Conservation (phyloP, 441 rosid genomes). For the Isatis lusitanica region DNA sequence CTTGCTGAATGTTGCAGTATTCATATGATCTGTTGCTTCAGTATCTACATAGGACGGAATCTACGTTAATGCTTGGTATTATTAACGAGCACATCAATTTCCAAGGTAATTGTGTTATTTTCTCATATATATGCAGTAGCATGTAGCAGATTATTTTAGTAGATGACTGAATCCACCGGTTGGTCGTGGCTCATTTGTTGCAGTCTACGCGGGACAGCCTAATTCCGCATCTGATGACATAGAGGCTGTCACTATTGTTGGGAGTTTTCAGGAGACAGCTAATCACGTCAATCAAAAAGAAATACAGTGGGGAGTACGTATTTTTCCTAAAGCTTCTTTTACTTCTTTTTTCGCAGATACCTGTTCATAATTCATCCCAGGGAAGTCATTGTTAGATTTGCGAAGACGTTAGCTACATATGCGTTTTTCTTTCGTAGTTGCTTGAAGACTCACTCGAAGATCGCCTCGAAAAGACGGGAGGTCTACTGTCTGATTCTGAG, state of each 20-base stretch:
- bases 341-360: neutral
- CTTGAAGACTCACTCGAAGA: slow-evolving; percentile 96
- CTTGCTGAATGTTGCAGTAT: slow-evolving; percentile 58
- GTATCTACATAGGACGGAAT: slow-evolving; percentile 78
- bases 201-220: slow-evolving; percentile 96
- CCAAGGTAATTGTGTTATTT: slow-evolving; percentile 55
- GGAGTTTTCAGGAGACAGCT: slow-evolving; percentile 75
- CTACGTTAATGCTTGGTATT: slow-evolving; percentile 85
- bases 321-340: neutral
- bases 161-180: slow-evolving; percentile 4
- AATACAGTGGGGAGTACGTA: slow-evolving; percentile 95
- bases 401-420: neutral
- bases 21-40: slow-evolving; percentile 92
- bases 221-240: slow-evolving; percentile 78
- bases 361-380: neutral
- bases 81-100: slow-evolving; percentile 89
- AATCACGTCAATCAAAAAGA: slow-evolving; percentile 82
- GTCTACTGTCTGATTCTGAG: slow-evolving; percentile 77
- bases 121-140: slow-evolving; percentile 17
- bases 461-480: slow-evolving; percentile 79
- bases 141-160: neutral
- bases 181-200: slow-evolving; percentile 30
- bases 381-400: neutral
- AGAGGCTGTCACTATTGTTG: slow-evolving; percentile 76
- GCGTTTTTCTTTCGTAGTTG: slow-evolving; percentile 51